phyloP scores from a whole-genome alignment of 148 eudicot genomes.

The Pouteria glomerata region DNA sequence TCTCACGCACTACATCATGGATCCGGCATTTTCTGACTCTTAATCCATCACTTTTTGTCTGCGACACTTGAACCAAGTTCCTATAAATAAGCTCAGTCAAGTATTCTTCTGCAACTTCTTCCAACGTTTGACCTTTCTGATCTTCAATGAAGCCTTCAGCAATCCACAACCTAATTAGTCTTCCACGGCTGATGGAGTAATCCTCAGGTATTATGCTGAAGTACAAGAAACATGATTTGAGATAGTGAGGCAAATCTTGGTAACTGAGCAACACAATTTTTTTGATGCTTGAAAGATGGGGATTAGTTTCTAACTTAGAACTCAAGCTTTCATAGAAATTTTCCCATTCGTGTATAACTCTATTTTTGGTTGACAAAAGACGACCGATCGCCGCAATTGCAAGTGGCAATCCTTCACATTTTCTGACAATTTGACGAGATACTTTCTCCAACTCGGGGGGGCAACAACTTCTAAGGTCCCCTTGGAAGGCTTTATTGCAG shows the following conservation, averaged over 20 bases:
- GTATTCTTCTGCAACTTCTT: constrained; percentile 8
- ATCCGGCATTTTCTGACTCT: not conserved
- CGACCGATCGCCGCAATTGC: not conserved
- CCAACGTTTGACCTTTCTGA: not conserved
- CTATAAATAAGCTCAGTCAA: not conserved
- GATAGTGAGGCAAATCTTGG: not conserved
- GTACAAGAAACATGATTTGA: not conserved
- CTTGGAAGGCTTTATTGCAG: no score
- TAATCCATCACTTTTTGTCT: not conserved
- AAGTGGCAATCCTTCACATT: constrained; percentile 3
- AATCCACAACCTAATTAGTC: constrained; percentile 4
- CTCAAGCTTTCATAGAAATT: not conserved
- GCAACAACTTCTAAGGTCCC: not conserved
- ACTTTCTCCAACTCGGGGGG: not conserved
- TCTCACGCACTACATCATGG: not conserved
- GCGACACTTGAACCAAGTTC: not conserved
- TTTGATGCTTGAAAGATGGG: not conserved
- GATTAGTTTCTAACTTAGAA: not conserved
- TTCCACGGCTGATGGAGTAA: not conserved
- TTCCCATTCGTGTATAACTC: not conserved
- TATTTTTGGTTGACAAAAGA: not conserved
- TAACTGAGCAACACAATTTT: not conserved
- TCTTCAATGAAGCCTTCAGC: constrained; percentile 1
- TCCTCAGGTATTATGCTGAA: constrained; percentile 2
- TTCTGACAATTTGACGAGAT: not conserved